These are phyloP conservation scores for Trichoderma pleuroti DNA, from an alignment of 2,329 filamentous ascomycete genomes.

Conservation along the genomic window DNA sequence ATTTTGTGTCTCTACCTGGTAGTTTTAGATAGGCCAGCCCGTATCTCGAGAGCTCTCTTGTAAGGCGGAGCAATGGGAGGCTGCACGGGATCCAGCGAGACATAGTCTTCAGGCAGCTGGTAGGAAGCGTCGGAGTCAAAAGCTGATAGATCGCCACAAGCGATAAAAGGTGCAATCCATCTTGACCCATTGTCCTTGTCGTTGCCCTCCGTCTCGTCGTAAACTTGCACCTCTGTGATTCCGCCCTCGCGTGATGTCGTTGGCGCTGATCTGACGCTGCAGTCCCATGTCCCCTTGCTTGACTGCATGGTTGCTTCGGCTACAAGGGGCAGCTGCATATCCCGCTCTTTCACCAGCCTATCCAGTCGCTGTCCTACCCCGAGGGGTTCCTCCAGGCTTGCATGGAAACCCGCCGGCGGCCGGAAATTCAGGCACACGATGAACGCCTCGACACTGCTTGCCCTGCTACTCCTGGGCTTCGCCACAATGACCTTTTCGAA, in stretches of 20 bases:
- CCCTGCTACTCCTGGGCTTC: constrained; percentile 90
- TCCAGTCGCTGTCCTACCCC: constrained; percentile 58
- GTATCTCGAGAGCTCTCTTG: constrained; percentile 79
- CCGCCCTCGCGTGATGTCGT: constrained; percentile 29
- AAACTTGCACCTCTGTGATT: constrained; percentile 48
- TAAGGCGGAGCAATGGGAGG: constrained; percentile 96
- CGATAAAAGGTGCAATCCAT: constrained; percentile 94
- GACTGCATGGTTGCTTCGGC: constrained; percentile 45
- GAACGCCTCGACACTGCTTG: constrained; percentile 94
- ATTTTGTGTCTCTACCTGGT: constrained; percentile 19
- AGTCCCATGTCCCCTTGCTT: constrained; percentile 43
- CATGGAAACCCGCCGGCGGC: constrained; percentile 71
- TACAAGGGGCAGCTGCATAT: constrained; percentile 39
- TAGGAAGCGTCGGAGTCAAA: constrained; percentile 97
- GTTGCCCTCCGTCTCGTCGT: constrained; percentile 37
- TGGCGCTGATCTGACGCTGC: constrained; percentile 21
- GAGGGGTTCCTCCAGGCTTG: constrained; percentile 71
- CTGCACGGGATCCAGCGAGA: constrained; percentile 87
- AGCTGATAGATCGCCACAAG: constrained; percentile 91
- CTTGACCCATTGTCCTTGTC: constrained; percentile 41
- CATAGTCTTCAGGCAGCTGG: constrained; percentile 77
- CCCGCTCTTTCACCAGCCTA: constrained; percentile 45
- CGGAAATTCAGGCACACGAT: constrained; percentile 90
- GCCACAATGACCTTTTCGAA: constrained; percentile 83
- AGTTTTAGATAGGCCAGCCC: constrained; percentile 28